Percentiles rank a stretch among this genome's conserved stretches.
Evolutionary conservation across 768 basidiomycete species (phyloP).

Genomic region (Gautieria morchelliformis): DNA sequence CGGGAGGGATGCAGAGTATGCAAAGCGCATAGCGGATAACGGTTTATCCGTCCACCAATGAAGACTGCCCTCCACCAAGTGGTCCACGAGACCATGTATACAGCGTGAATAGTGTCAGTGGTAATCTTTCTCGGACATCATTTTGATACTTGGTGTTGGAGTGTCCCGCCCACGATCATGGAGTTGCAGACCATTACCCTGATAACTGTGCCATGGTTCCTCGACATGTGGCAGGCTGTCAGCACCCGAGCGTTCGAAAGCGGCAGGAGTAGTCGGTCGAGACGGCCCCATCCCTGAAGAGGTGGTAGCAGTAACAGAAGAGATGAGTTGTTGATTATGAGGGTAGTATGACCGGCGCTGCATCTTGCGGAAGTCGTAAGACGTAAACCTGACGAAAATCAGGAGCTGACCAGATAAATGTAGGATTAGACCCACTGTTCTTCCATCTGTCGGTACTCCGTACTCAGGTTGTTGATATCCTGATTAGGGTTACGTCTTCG

Average conservation of each 20-base stretch:
- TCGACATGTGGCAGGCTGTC: neutral
- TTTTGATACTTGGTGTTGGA: slow-evolving; percentile 1
- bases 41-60: neutral
- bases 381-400: slow-evolving; percentile 25
- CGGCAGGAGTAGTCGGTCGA: slow-evolving; percentile 57
- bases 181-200: neutral
- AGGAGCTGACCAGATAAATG: neutral
- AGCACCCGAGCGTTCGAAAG: slow-evolving; percentile 12
- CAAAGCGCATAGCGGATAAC: neutral
- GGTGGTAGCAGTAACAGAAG: slow-evolving; percentile 63
- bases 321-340: slow-evolving; percentile 56
- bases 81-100: neutral
- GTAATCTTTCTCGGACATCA: slow-evolving; percentile 9
- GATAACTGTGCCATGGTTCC: slow-evolving; percentile 2
- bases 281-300: slow-evolving; percentile 65
- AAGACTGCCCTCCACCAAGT: neutral
- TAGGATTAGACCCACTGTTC: slow-evolving; percentile 61
- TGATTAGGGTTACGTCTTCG: slow-evolving; percentile 85
- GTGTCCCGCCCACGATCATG: neutral
- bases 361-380: slow-evolving; percentile 91
- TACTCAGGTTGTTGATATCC: slow-evolving; percentile 68
- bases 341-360: slow-evolving; percentile 87
- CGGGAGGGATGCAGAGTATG: neutral
- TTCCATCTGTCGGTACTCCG: slow-evolving; percentile 97
- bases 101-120: neutral